Base-by-base conservation (phyloP, 163 green algal genomes). In the Coccomyxa subellipsoidea region DNA sequence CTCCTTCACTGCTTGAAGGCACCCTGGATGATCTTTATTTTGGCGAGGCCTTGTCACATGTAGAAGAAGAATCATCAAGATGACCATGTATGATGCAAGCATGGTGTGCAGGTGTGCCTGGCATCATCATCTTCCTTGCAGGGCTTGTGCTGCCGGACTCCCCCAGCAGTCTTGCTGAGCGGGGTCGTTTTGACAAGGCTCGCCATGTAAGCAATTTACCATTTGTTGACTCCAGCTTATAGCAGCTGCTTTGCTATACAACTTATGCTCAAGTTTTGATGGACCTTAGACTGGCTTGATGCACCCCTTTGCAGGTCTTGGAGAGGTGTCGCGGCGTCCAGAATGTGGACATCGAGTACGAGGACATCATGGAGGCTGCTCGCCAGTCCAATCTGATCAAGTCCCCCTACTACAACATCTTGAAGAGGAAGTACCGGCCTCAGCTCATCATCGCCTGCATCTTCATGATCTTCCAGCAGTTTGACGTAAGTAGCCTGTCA, bases 401-500 rank as follows among this genome's bases (percentile, higher is more conserved):
- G 34, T 31, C 80, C 82, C 77, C 82, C 40, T 81, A 80, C 38
- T 0, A 18, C 35, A 81, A 83, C 69, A 77, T 90, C 32, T 70
- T 90, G 29, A 84, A 81, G 66, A 31, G 21, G 31, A 34, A 84
- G 77, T 86, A 89, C 83, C 54, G 86, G 1, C 87, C 90, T 10
- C 83, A 91, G 83, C 86, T 95, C 47, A 78, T 86, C 21, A 91
- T 91, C 73, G 82, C 81, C 69, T 79, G 91, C 4, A 32, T 91
- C 34, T 79, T 84, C 73, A 77, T 81, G 29, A 80, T 90, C 47
- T 92, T 94, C 84, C 89, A 94, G 85, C 91, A 95, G 85, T 85
- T 89, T 40, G 75, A 69, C 80, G 66, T 66, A 18, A 66, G 47
- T 18, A 12, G n/a, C n/a, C n/a, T n/a, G n/a, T n/a, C n/a, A n/a